A percentile compares a stretch with the other conserved stretches of the same genome.
Evolutionary conservation across 2,329 filamentous ascomycete species (phyloP).

Genomic region (Blastomyces gilchristii): DNA sequence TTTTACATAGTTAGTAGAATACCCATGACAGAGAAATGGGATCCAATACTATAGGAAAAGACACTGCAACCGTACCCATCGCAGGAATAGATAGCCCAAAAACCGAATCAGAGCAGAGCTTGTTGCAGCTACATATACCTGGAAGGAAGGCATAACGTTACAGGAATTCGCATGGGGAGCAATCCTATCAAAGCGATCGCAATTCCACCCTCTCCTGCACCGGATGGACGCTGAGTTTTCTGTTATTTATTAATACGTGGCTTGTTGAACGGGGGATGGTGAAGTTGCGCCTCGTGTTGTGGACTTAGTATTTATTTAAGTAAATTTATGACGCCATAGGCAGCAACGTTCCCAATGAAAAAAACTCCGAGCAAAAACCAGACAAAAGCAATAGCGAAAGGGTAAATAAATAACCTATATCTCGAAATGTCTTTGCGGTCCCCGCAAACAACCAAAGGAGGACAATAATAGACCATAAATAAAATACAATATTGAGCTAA

Average conservation of each 20-base stretch:
- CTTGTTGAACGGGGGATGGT: neutral
- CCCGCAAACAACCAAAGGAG: too few species aligned
- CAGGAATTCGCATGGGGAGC: neutral
- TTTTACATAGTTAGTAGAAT: conserved; percentile 9
- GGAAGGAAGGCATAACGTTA: conserved; percentile 25
- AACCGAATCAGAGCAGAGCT: conserved; percentile 32
- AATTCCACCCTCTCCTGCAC: neutral
- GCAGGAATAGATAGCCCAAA: conserved; percentile 32
- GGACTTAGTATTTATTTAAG: neutral
- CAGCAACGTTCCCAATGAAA: too few species aligned
- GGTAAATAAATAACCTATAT: too few species aligned
- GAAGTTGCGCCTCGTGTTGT: neutral
- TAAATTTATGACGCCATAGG: too few species aligned
- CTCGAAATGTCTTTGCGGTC: too few species aligned
- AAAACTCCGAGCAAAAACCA: too few species aligned
- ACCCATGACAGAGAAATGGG: neutral
- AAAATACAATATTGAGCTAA: neutral
- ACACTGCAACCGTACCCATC: conserved; percentile 31
- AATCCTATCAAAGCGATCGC: neutral
- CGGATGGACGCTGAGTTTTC: neutral
- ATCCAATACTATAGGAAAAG: neutral
- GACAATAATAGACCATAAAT: neutral
- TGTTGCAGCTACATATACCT: conserved; percentile 24
- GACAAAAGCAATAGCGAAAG: too few species aligned
- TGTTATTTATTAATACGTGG: neutral